Conservation (phyloP, 768 basidiomycete species). For the Flagelloscypha sp. region DNA sequence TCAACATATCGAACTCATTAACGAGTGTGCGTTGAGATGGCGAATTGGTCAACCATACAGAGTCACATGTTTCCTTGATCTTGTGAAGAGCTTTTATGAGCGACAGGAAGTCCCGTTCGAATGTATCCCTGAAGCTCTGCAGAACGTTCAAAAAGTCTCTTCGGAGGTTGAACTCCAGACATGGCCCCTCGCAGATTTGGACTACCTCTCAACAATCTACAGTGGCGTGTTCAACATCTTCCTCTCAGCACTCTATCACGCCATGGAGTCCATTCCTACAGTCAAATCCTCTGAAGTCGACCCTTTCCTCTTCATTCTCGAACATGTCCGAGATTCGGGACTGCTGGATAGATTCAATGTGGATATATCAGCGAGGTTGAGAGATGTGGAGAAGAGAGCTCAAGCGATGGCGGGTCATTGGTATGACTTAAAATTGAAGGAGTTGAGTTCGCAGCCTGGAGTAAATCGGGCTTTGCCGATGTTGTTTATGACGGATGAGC, state of each 20-base stretch:
- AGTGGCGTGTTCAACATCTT: constrained; percentile 80
- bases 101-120: constrained; percentile 88
- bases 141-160: constrained; percentile 60
- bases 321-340: constrained; percentile 60
- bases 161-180: constrained; percentile 61
- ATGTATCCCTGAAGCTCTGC: constrained; percentile 86
- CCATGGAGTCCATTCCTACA: constrained; percentile 68
- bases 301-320: constrained; percentile 58
- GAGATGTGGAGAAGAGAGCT: constrained; percentile 61
- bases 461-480: constrained; percentile 78
- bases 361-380: constrained; percentile 58
- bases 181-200: constrained; percentile 83
- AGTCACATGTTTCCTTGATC: constrained; percentile 71
- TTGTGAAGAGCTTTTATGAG: constrained; percentile 83
- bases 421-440: constrained; percentile 56
- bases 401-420: constrained; percentile 49
- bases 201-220: constrained; percentile 60
- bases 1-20: constrained; percentile 73
- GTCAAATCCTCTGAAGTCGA: constrained; percentile 66
- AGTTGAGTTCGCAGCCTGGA: constrained; percentile 60
- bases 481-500: constrained; percentile 77
- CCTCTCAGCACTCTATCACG: constrained; percentile 75
- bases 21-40: constrained; percentile 87
- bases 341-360: constrained; percentile 67
- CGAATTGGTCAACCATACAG: constrained; percentile 75